Evolutionary conservation across 83 land plant species (phyloP).

Genomic region (Picea abies): DNA sequence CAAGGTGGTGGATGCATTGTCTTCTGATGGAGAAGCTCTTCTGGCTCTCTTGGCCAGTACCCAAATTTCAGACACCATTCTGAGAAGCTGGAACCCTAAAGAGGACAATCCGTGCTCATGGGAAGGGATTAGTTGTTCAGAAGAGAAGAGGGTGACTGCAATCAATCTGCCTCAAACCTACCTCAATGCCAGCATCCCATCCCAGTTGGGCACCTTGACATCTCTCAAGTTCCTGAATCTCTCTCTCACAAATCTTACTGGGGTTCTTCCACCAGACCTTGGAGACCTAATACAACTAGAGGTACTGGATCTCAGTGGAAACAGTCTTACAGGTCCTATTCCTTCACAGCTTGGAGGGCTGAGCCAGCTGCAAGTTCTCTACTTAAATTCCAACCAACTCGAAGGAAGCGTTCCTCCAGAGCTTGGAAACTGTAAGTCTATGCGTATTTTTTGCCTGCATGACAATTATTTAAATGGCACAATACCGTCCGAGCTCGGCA

Average conservation of each 20-base stretch:
- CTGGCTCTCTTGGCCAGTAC: conserved; percentile 46
- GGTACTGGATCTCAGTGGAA: conserved; percentile 70
- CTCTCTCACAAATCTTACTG: conserved; percentile 71
- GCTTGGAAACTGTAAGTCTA: conserved; percentile 53
- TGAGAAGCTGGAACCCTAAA: conserved; percentile 68
- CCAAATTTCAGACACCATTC: conserved; percentile 20
- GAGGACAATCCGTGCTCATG: conserved; percentile 66
- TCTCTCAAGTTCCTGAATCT: conserved; percentile 75
- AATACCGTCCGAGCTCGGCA: conserved; percentile 59
- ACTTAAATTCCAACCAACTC: conserved; percentile 57
- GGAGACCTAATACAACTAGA: conserved; percentile 45
- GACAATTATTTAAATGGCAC: conserved; percentile 63
- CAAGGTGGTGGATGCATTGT: conserved; percentile 20
- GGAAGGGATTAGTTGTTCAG: conserved; percentile 77
- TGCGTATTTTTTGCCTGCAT: conserved; percentile 69
- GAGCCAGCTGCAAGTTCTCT: conserved; percentile 54
- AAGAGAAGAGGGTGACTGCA: conserved; percentile 50
- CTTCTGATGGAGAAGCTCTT: conserved; percentile 72
- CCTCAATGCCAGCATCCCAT: conserved; percentile 58
- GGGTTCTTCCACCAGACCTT: conserved; percentile 54
- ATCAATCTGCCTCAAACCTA: conserved; percentile 54
- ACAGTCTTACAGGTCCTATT: conserved; percentile 60
- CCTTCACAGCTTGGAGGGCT: conserved; percentile 53
- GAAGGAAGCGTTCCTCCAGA: conserved; percentile 55
- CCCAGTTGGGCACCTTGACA: conserved; percentile 60